These are phyloP conservation scores for Dactylellina drechsleri DNA, from an alignment of 2,329 filamentous ascomycete species.

Conservation along the genomic window DNA sequence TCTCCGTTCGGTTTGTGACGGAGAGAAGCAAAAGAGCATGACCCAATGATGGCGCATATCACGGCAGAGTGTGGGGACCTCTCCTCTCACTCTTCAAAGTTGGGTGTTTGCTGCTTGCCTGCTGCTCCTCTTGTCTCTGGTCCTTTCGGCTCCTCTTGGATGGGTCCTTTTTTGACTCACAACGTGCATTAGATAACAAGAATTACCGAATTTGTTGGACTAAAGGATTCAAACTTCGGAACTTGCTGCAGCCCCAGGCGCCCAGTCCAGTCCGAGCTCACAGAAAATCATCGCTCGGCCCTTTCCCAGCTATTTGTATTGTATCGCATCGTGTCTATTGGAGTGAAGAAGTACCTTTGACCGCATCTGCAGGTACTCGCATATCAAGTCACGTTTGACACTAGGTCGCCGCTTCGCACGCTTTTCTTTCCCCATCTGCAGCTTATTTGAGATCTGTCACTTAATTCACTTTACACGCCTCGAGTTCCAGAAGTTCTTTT, in stretches of 20 bases:
- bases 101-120: neutral
- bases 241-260: constrained; percentile 9
- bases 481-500: constrained; percentile 10
- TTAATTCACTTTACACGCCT: constrained; percentile 30
- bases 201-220: constrained; percentile 43
- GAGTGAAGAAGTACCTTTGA: neutral
- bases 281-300: constrained; percentile 8
- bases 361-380: constrained; percentile 40
- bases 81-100: neutral
- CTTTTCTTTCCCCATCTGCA: constrained; percentile 26
- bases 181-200: constrained; percentile 52
- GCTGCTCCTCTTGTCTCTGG: constrained; percentile 13
- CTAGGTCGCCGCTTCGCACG: constrained; percentile 24
- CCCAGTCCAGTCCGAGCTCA: constrained; percentile 1
- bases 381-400: constrained; percentile 37
- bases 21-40: constrained; percentile 25
- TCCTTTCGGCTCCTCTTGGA: constrained; percentile 25
- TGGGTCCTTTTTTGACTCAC: constrained; percentile 44
- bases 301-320: neutral
- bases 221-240: constrained; percentile 47
- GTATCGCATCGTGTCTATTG: constrained; percentile 1
- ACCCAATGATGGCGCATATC: constrained; percentile 53
- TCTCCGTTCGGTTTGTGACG: constrained; percentile 48
- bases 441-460: constrained; percentile 28
- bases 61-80: constrained; percentile 31